phyloP scores from a whole-genome alignment of 106 monocot genomes.

The Gastrodia elata region DNA sequence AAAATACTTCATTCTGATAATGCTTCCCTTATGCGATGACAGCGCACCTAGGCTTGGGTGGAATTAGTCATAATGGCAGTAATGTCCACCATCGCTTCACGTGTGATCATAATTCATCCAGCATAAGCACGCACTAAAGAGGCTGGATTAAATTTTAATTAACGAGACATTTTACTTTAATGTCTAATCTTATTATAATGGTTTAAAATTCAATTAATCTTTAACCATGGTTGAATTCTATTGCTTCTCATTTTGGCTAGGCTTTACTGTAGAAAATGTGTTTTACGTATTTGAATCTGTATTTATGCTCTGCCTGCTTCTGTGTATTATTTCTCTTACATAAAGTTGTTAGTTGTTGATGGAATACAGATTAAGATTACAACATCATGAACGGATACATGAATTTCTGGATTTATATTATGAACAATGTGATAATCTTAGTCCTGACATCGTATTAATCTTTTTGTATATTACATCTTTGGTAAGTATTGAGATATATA shows the following conservation, averaged over 20 bases:
- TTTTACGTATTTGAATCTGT: neutral
- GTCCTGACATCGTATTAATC: neutral
- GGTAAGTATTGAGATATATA: no score
- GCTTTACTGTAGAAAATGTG: neutral
- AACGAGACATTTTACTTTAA: neutral
- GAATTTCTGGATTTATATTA: neutral
- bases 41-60: neutral
- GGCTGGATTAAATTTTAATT: neutral
- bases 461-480: no score
- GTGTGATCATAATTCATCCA: neutral
- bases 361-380: neutral
- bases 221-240: neutral
- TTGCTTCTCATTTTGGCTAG: neutral
- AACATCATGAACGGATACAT: no score
- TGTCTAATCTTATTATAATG: neutral
- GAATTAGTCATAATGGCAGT: neutral
- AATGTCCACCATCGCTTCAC: neutral
- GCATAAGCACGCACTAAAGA: neutral
- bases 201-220: neutral
- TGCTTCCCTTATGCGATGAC: neutral
- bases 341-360: neutral
- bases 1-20: neutral
- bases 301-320: neutral
- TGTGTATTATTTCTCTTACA: neutral
- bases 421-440: neutral